These are phyloP conservation scores for Kwoniella heveanensis DNA, from an alignment of 768 basidiomycete genomes.

Conservation along the genomic window DNA sequence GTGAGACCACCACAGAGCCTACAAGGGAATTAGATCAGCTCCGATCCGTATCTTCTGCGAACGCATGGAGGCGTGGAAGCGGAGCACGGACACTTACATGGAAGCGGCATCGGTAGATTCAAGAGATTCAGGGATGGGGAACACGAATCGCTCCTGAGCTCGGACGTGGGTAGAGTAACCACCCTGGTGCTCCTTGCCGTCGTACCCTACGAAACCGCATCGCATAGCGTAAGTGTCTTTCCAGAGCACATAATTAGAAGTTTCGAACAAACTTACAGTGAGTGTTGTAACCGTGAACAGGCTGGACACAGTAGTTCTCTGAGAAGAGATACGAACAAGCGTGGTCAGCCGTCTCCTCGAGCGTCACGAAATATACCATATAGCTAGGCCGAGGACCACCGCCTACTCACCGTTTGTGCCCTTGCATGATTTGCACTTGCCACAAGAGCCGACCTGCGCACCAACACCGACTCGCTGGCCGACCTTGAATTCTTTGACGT, in stretches of 20 bases:
- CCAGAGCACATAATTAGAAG: background rate
- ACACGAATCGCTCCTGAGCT: constrained; percentile 62
- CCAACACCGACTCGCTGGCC: constrained; percentile 66
- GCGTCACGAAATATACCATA: too few species aligned
- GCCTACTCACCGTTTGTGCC: constrained; percentile 59
- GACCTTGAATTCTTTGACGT: constrained; percentile 55
- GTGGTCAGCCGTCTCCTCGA: too few species aligned
- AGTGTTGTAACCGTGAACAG: constrained; percentile 54
- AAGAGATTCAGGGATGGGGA: constrained; percentile 64
- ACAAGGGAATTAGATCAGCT: background rate
- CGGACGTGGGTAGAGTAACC: constrained; percentile 63
- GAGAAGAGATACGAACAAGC: background rate
- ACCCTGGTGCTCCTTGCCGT: constrained; percentile 56
- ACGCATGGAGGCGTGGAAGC: background rate
- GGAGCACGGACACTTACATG: constrained; percentile 61
- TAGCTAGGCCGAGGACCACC: too few species aligned
- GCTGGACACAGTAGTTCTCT: constrained; percentile 50
- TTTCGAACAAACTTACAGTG: constrained; percentile 22
- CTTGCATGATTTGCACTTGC: constrained; percentile 61
- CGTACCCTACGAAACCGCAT: constrained; percentile 39
- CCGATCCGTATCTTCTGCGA: background rate
- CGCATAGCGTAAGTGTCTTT: constrained; percentile 1
- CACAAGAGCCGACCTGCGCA: constrained; percentile 63
- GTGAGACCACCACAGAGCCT: constrained; percentile 68
- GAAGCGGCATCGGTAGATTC: constrained; percentile 64